Evolutionary conservation across 768 basidiomycete genomes (phyloP).

Genomic region (Russula earlei): DNA sequence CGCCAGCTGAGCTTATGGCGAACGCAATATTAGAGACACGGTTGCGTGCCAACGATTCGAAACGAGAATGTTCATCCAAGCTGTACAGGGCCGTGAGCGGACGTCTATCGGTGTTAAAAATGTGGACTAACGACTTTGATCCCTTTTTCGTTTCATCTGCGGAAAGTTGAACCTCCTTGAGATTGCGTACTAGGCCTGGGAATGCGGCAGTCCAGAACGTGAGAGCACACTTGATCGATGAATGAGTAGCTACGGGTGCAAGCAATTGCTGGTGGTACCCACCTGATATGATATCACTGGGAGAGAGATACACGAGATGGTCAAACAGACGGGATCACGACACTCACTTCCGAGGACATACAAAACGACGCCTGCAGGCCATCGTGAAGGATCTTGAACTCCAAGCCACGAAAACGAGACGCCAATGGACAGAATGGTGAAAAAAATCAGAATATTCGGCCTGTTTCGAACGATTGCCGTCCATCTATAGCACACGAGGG

Average conservation of each 20-base stretch:
- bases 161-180: conserved; percentile 58
- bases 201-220: conserved; percentile 84
- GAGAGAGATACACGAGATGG: conserved; percentile 10
- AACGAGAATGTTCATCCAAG: conserved; percentile 40
- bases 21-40: conserved; percentile 71
- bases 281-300: conserved; percentile 68
- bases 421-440: conserved; percentile 53
- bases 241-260: background rate
- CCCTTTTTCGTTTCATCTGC: conserved; percentile 31
- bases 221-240: conserved; percentile 42
- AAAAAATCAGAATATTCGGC: conserved; percentile 70
- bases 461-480: conserved; percentile 25
- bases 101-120: background rate
- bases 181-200: conserved; percentile 60
- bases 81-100: conserved; percentile 22
- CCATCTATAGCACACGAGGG: background rate
- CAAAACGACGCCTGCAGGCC: conserved; percentile 50
- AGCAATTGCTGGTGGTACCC: background rate
- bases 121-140: conserved; percentile 38
- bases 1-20: conserved; percentile 57
- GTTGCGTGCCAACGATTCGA: conserved; percentile 60
- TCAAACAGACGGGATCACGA: background rate
- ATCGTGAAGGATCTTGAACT: conserved; percentile 53
- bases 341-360: conserved; percentile 57
- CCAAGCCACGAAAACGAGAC: conserved; percentile 76